Conservation (phyloP, 169 alveolate species). For the Babesia bovis region DNA sequence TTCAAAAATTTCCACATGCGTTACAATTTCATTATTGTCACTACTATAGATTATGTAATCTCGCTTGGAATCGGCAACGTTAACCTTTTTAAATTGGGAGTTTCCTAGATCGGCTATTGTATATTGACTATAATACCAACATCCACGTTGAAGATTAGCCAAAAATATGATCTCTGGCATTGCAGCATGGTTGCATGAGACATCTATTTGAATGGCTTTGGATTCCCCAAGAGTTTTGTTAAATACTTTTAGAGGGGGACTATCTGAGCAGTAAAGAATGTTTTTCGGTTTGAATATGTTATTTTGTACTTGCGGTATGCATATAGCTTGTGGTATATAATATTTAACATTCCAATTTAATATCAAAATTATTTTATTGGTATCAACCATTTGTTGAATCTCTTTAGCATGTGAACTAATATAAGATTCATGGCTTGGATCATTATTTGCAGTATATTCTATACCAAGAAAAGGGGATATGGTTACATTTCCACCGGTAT, state of each 20-base stretch:
- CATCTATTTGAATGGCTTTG: not conserved
- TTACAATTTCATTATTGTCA: not conserved
- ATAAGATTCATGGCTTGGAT: too few relatives aligned
- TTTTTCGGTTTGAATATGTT: not conserved
- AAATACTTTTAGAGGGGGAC: too few relatives aligned
- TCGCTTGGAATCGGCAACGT: not conserved
- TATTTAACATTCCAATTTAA: too few relatives aligned
- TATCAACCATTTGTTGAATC: too few relatives aligned
- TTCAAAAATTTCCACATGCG: not conserved
- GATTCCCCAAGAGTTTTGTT: too few relatives aligned
- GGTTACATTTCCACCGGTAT: too few relatives aligned
- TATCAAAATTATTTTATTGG: too few relatives aligned
- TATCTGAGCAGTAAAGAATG: too few relatives aligned
- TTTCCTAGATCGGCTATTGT: not conserved
- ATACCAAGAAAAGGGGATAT: too few relatives aligned
- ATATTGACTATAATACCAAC: slow-evolving; percentile 1
- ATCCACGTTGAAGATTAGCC: not conserved
- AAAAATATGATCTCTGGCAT: not conserved
- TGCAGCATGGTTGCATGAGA: not conserved
- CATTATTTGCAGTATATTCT: too few relatives aligned
- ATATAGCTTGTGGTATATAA: too few relatives aligned
- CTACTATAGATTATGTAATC: not conserved
- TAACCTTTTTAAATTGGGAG: not conserved
- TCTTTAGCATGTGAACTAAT: too few relatives aligned
- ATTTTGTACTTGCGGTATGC: not conserved